These are phyloP conservation scores for Colletotrichum sojae DNA, from an alignment of 2,329 filamentous ascomycete species.

Conservation along the genomic window DNA sequence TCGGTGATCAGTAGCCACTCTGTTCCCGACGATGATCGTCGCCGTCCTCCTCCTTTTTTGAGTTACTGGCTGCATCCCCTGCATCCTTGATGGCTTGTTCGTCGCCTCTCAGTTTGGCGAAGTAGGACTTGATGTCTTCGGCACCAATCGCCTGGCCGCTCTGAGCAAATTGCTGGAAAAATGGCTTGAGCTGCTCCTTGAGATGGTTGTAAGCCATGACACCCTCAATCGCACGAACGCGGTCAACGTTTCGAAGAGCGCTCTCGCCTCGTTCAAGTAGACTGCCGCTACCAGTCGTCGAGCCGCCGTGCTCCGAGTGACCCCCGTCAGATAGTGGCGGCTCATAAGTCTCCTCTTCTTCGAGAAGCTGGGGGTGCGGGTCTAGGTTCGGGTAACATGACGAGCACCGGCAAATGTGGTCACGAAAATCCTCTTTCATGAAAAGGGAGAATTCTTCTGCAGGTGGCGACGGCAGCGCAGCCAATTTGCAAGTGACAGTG, in stretches of 20 bases:
- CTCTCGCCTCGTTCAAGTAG: slow-evolving; percentile 94
- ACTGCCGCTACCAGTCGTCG: slow-evolving; percentile 81
- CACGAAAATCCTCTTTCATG: slow-evolving; percentile 83
- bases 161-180: slow-evolving; percentile 94
- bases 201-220: slow-evolving; percentile 99
- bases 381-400: slow-evolving; percentile 83
- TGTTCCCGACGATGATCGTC: slow-evolving; percentile 64
- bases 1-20: slow-evolving; percentile 62
- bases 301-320: slow-evolving; percentile 67
- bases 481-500: slow-evolving; percentile 69
- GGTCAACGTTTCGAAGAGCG: slow-evolving; percentile 90
- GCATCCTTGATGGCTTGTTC: slow-evolving; percentile 79
- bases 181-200: slow-evolving; percentile 95
- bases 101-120: slow-evolving; percentile 93
- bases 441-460: slow-evolving; percentile 82
- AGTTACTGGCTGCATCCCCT: slow-evolving; percentile 63
- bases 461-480: slow-evolving; percentile 69
- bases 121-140: slow-evolving; percentile 96
- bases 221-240: slow-evolving; percentile 93
- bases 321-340: slow-evolving; percentile 83
- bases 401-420: slow-evolving; percentile 84
- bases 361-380: slow-evolving; percentile 83
- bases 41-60: slow-evolving; percentile 50
- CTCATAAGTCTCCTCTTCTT: slow-evolving; percentile 95
- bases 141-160: slow-evolving; percentile 89